Base-by-base conservation (phyloP, 139 green algal species). In the Chloropicon primus region DNA sequence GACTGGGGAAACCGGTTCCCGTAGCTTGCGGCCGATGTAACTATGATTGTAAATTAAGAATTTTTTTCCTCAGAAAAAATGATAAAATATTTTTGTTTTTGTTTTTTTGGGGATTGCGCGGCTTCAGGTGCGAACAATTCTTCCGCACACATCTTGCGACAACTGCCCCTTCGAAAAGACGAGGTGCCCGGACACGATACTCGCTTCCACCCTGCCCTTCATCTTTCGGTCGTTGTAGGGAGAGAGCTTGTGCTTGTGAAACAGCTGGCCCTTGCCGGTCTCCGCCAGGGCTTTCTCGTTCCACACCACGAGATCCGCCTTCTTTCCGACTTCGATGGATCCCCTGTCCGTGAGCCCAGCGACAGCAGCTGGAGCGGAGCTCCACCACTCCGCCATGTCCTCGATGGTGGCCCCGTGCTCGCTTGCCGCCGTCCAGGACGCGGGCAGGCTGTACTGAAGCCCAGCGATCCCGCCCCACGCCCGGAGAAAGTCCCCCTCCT, bases 401-500 rank as follows among this genome's bases (percentile, higher is more conserved):
- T 54, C 53, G 28, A 77, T 53, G 21, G 72, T 27, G 41, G 41
- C 41, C 1, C 78, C 25, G 22, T 29, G 72, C 3, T 21, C 27
- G 74, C 75, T 5, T 27, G 87, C 80, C 17, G 78, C 85, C 17
- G 87, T 90, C 94, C 90, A 97, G 0, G 86, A 93, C 23, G 88
- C 88, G 2, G 94, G 90, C 80, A 97, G 88, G 27, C 84, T 74
- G 79, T 96, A 94, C 85, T 98, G 94, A 73, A 94, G 77, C 86
- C 88, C 86, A 78, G 93, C 87, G 28, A 98, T 97, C 79, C 94
- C 94, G 54, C 94, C 94, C 94, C 94, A 98, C 1, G 95, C 92
- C 2, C 83, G 80, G 2, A 93, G 25, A 77, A 98, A 98, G 86
- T 98, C 78, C 0, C 95, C 93, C 5, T 25, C 25, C 1, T 89